Evolutionary conservation across 257 asterid species (phyloP), one percentile per base, ranked within the genome.

Genomic region (Solanum sejunctum): DNA sequence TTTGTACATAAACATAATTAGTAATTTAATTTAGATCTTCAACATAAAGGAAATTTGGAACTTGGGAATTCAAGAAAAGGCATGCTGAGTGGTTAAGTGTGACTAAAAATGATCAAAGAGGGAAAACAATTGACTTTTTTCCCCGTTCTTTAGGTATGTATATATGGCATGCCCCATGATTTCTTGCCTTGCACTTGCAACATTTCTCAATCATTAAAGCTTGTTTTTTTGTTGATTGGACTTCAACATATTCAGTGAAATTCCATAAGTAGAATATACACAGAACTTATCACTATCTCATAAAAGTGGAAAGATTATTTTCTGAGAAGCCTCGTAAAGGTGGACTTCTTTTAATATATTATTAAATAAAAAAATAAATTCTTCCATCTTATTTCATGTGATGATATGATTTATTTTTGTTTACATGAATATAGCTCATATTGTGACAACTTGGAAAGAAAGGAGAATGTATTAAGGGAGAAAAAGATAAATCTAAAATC

Each of bases 271-370:
- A n/a, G n/a, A n/a, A n/a, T n/a, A n/a, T n/a, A 28, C 3, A 3
- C 3, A 28, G 32, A 28, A 0, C 3, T 28, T 32, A 2, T 0
- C 36, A 32, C 3, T 32, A 32, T 32, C 3, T 32, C 36, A 3
- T 32, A 32, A 3, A 32, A 3, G 3, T 32, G 3, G 36, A 32
- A 3, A 32, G 36, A 32, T 1, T 32, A 0, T 32, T 32, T 32
- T 0, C 36, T 32, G 3, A 0, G 0, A 32, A 32, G 0, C 36
- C 36, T 32, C 0, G 0, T 32, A 32, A 3, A 32, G 36, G 0
- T 28, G 3, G 3, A 75, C 43, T 49, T 66, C 36, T 49, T 47
- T 23, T 8, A 75, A 75, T 15, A 47, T 21, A 47, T 20, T 71
- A 71, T 72, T 10, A 72, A 20, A 20, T 41, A 20, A 20, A 71